phyloP scores from a whole-genome alignment of 441 rosid species.

The Syzygium malaccense region DNA sequence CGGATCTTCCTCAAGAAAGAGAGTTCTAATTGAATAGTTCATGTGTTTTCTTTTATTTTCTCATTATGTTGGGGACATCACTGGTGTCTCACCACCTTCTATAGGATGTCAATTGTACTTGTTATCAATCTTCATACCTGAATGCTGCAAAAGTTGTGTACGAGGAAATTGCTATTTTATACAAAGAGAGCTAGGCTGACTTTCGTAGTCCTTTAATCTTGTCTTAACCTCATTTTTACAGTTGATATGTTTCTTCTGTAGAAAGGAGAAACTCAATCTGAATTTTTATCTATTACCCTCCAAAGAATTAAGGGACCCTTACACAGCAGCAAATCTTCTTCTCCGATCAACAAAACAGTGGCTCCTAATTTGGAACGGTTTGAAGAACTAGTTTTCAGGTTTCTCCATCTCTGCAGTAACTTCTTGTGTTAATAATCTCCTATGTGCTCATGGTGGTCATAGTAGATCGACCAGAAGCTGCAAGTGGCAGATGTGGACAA shows the following conservation, averaged over 20 bases:
- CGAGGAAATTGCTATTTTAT: slow-evolving; percentile 8
- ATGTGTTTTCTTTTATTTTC: slow-evolving; percentile 7
- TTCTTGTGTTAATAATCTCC: background rate
- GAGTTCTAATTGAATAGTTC: slow-evolving; percentile 9
- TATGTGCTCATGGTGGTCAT: background rate
- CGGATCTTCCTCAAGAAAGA: slow-evolving; percentile 11
- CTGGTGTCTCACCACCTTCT: slow-evolving; percentile 17
- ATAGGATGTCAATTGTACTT: slow-evolving; percentile 11
- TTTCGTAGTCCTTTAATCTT: background rate
- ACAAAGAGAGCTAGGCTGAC: background rate
- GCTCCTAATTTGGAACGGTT: background rate
- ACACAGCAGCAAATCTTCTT: background rate
- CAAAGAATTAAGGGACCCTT: background rate
- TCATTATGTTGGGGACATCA: slow-evolving; percentile 16
- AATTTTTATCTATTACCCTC: background rate
- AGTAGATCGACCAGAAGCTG: background rate
- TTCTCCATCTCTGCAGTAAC: background rate
- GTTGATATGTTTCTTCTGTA: background rate
- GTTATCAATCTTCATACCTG: background rate
- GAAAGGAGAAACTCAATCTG: background rate
- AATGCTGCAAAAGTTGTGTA: slow-evolving; percentile 17
- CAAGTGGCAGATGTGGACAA: background rate
- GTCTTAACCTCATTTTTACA: background rate
- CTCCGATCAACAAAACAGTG: background rate
- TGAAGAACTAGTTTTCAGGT: background rate